These are phyloP conservation scores for Fraxinus xanthoxyloides DNA, from an alignment of 305 asterid species.

Conservation along the genomic window DNA sequence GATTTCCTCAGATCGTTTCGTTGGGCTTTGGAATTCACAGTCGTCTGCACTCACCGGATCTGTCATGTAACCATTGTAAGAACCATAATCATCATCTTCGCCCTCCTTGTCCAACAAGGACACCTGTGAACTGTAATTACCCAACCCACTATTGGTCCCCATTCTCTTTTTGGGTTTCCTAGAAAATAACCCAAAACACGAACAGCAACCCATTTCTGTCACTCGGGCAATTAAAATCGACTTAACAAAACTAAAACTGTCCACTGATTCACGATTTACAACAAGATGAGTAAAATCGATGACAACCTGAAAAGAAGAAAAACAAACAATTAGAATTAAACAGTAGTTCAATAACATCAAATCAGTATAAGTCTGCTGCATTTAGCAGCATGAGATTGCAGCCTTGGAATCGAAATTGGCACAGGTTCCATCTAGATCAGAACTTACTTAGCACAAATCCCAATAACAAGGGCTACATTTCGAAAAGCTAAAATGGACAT, in stretches of 20 bases:
- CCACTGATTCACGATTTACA: conserved; percentile 23
- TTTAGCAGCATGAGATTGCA: not conserved
- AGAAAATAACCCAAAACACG: conserved; percentile 80
- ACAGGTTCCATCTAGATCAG: not conserved
- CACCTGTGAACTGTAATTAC: conserved; percentile 47
- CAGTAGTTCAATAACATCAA: conserved; percentile 15
- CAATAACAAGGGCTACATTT: conserved; percentile 8
- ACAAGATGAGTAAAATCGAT: conserved; percentile 28
- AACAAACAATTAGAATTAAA: conserved; percentile 19
- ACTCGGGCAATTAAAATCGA: conserved; percentile 45
- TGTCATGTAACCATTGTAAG: conserved; percentile 49
- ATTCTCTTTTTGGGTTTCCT: conserved; percentile 49
- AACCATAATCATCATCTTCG: conserved; percentile 49
- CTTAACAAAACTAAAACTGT: conserved; percentile 25
- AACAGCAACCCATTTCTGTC: conserved; percentile 82
- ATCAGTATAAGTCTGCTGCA: not conserved
- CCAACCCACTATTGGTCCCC: conserved; percentile 40
- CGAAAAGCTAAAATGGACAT: conserved; percentile 1
- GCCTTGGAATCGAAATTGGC: not conserved
- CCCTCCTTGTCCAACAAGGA: conserved; percentile 63
- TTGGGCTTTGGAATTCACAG: conserved; percentile 63
- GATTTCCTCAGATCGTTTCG: conserved; percentile 75
- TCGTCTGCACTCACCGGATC: conserved; percentile 67
- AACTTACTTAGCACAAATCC: not conserved
- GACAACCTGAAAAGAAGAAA: conserved; percentile 45